Percentiles rank a stretch among this genome's conserved stretches.
phyloP scores from a whole-genome alignment of 2,329 filamentous ascomycete species.

The Teratosphaeria destructans region DNA sequence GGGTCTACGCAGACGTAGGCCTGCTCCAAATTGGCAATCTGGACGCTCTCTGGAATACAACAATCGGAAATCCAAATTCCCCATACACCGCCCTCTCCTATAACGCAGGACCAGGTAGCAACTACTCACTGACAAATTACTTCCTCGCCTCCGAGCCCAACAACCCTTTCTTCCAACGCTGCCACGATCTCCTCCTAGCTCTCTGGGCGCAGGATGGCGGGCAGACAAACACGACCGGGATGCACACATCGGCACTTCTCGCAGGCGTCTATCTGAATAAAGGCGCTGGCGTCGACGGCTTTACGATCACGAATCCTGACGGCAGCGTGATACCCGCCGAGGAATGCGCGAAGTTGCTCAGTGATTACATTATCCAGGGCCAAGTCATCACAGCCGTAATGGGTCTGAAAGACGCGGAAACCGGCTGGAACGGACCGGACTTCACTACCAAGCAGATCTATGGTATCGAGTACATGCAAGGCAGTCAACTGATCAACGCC shows the following conservation, averaged over 20 bases:
- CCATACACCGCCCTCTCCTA: constrained; percentile 41
- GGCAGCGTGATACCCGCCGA: constrained; percentile 21
- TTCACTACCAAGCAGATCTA: constrained; percentile 42
- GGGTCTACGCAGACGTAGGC: constrained; percentile 35
- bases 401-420: constrained; percentile 41
- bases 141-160: constrained; percentile 32
- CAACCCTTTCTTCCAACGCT: constrained; percentile 41
- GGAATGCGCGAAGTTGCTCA: constrained; percentile 35
- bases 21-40: constrained; percentile 44
- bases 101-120: constrained; percentile 27
- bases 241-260: constrained; percentile 40
- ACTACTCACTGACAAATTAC: constrained; percentile 38
- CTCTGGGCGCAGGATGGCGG: constrained; percentile 41
- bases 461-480: constrained; percentile 40
- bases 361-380: constrained; percentile 49
- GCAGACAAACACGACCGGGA: constrained; percentile 40
- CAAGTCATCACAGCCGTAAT: constrained; percentile 44
- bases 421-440: constrained; percentile 44
- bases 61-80: constrained; percentile 37
- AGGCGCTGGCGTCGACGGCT: neutral
- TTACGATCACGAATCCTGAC: constrained; percentile 16
- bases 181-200: constrained; percentile 41
- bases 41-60: constrained; percentile 43
- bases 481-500: constrained; percentile 44
- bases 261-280: constrained; percentile 34